These are phyloP conservation scores for Phaffia tasmanica DNA, from an alignment of 768 basidiomycete genomes.

Conservation along the genomic window DNA sequence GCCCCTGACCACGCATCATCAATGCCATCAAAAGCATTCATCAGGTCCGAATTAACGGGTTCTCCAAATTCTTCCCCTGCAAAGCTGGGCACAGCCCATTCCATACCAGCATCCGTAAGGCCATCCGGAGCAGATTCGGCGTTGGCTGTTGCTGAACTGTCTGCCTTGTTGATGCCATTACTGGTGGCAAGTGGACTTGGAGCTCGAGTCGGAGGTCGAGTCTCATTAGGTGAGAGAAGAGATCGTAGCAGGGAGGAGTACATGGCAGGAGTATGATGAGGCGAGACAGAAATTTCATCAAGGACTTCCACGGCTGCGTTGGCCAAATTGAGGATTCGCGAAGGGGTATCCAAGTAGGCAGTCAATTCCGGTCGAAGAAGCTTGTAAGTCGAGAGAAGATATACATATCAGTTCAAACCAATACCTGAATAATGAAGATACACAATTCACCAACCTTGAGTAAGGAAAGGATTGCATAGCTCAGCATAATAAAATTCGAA, in stretches of 20 bases:
- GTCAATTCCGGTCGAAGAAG: conserved; percentile 72
- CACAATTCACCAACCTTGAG: conserved; percentile 56
- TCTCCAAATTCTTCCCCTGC: not conserved
- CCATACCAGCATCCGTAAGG: not conserved
- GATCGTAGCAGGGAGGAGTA: conserved; percentile 75
- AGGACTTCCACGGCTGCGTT: conserved; percentile 72
- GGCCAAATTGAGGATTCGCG: conserved; percentile 51
- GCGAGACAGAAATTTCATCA: conserved; percentile 62
- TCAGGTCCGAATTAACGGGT: not conserved
- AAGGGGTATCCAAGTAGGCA: conserved; percentile 22
- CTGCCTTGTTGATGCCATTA: not conserved
- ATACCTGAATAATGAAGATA: not conserved
- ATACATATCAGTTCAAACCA: conserved; percentile 26
- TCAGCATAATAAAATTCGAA: conserved; percentile 22
- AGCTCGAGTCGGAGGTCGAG: conserved; percentile 12
- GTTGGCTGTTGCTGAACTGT: not conserved
- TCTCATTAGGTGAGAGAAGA: conserved; percentile 37
- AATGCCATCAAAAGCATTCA: not conserved
- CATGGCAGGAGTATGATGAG: conserved; percentile 76
- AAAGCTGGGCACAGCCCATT: not conserved
- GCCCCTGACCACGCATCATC: conserved; percentile 6
- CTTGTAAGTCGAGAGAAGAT: conserved; percentile 39
- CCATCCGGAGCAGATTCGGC: not conserved
- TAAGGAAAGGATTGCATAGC: conserved; percentile 53
- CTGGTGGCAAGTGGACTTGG: conserved; percentile 9